Percentiles rank a stretch among this genome's conserved stretches.
These are phyloP conservation scores for Penicillium psychrofluorescens DNA, from an alignment of 495 filamentous ascomycete species.

Conservation along the genomic window DNA sequence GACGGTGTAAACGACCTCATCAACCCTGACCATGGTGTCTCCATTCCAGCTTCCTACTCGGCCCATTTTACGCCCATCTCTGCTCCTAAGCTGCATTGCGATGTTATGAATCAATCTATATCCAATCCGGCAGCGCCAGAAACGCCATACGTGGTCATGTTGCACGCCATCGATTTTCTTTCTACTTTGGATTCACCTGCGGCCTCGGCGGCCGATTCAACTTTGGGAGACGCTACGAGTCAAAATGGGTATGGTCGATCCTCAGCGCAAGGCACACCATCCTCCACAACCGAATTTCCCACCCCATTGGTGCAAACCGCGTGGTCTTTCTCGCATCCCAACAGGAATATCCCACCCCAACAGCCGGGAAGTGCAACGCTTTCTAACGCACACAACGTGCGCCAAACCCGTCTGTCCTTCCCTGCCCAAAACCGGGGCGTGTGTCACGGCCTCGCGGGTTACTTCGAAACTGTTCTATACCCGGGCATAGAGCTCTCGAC, in stretches of 20 bases:
- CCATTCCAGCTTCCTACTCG: conserved; percentile 86
- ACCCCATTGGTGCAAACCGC: conserved; percentile 35
- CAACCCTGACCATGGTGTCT: conserved; percentile 72
- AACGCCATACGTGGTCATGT: conserved; percentile 86
- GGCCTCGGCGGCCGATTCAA: not conserved
- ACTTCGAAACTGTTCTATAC: conserved; percentile 93
- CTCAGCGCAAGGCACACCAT: conserved; percentile 22
- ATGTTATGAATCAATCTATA: conserved; percentile 55
- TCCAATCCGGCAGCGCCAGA: conserved; percentile 65
- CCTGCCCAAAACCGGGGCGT: conserved; percentile 66
- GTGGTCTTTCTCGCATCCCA: conserved; percentile 45
- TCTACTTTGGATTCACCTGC: conserved; percentile 30
- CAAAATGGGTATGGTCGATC: conserved; percentile 15
- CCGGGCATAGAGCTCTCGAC: conserved; percentile 79
- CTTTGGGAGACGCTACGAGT: conserved; percentile 2
- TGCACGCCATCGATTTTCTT: conserved; percentile 82
- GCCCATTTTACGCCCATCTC: conserved; percentile 86
- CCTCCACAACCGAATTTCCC: conserved; percentile 22
- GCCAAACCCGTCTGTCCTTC: conserved; percentile 69
- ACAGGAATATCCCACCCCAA: conserved; percentile 31
- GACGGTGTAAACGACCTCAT: conserved; percentile 86
- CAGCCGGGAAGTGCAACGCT: conserved; percentile 25
- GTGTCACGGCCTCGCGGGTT: conserved; percentile 86
- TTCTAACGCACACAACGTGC: conserved; percentile 80
- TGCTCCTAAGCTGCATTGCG: conserved; percentile 77